Evolutionary conservation across 805 yeast genomes (phyloP).

Genomic region (Wickerhamomyces bisporus): DNA sequence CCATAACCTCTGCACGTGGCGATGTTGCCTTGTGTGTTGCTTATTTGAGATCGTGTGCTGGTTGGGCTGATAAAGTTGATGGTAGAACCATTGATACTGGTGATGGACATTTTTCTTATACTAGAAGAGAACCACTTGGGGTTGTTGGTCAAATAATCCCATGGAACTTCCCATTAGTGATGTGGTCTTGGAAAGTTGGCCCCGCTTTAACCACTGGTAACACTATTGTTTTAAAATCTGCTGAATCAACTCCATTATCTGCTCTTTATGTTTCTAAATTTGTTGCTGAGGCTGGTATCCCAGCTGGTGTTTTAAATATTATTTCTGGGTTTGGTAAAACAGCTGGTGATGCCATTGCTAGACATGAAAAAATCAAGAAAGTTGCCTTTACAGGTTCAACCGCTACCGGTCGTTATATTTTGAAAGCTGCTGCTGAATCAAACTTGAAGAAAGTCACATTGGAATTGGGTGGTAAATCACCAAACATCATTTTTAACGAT

Average conservation of each 20-base stretch:
- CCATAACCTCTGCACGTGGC: constrained; percentile 60
- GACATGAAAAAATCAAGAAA: constrained; percentile 76
- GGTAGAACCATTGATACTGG: constrained; percentile 76
- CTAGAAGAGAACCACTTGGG: constrained; percentile 85
- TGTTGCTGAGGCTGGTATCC: constrained; percentile 76
- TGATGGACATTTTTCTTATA: constrained; percentile 62
- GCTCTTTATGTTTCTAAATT: constrained; percentile 68
- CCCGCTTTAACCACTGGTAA: constrained; percentile 90
- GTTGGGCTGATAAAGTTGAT: constrained; percentile 80
- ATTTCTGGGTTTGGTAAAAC: constrained; percentile 79
- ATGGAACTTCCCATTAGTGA: constrained; percentile 91
- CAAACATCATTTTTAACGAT: constrained; percentile 73
- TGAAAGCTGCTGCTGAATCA: constrained; percentile 62
- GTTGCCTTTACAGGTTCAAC: constrained; percentile 94
- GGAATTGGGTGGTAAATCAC: constrained; percentile 86
- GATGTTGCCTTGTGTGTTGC: constrained; percentile 66
- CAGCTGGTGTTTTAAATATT: constrained; percentile 84
- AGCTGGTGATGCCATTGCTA: constrained; percentile 73
- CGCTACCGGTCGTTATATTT: constrained; percentile 69
- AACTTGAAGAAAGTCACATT: constrained; percentile 73
- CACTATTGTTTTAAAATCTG: constrained; percentile 79
- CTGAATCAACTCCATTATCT: constrained; percentile 86
- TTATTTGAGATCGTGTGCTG: constrained; percentile 78
- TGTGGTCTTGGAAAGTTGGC: constrained; percentile 91
- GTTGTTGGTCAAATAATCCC: constrained; percentile 59